phyloP scores from a whole-genome alignment of 345 rosid genomes.

The Rhizophora apiculata region DNA sequence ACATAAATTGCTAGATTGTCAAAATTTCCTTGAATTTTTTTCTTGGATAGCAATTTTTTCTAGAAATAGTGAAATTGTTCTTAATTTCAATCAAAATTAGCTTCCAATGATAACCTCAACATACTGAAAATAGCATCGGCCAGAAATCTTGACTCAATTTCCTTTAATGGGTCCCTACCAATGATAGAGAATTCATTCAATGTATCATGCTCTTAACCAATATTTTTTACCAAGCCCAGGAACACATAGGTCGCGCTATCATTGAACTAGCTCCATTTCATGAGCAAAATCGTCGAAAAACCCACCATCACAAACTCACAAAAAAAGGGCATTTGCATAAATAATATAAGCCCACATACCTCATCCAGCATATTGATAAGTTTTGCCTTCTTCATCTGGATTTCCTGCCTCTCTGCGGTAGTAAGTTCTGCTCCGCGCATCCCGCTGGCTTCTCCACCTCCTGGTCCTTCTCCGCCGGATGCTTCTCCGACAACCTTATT shows the following conservation, averaged over 20 bases:
- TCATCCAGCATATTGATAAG: conserved; percentile 87
- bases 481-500: conserved; percentile 54
- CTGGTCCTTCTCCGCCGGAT: conserved; percentile 43
- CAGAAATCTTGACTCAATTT: neutral
- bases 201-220: conserved; percentile 3
- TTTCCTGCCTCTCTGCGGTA: conserved; percentile 88
- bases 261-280: neutral
- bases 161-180: conserved; percentile 11
- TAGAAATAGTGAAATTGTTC: no score
- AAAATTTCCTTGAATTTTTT: neutral
- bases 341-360: conserved; percentile 35
- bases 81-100: no score
- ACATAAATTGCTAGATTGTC: neutral
- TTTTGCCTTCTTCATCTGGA: conserved; percentile 98
- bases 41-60: neutral
- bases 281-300: neutral
- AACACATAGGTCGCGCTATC: neutral
- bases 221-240: neutral
- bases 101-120: no score
- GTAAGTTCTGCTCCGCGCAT: conserved; percentile 58
- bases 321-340: neutral
- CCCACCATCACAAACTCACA: neutral
- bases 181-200: conserved; percentile 21
- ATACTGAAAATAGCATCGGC: neutral
- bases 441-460: conserved; percentile 43